These are phyloP conservation scores for Aspergillus neoniger DNA, from an alignment of 2,329 filamentous ascomycete genomes.

Conservation along the genomic window DNA sequence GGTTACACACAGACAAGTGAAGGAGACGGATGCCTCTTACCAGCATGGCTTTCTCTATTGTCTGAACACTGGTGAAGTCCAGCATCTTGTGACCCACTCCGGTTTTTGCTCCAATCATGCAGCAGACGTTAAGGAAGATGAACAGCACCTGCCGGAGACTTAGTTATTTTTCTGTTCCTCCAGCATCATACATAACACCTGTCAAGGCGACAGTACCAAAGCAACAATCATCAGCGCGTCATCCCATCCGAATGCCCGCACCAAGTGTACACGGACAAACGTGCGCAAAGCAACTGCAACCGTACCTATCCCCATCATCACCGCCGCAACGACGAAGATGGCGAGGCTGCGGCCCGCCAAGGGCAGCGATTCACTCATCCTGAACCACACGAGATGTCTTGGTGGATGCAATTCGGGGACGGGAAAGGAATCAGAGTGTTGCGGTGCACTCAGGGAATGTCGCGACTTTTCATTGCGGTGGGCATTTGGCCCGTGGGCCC, in stretches of 20 bases:
- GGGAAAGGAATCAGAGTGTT: background rate
- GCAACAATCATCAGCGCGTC: conserved; percentile 27
- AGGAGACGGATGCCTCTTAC: background rate
- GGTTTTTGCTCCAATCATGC: conserved; percentile 9
- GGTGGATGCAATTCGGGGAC: background rate
- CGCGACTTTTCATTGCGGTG: background rate
- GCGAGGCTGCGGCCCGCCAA: conserved; percentile 21
- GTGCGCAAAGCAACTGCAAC: conserved; percentile 22
- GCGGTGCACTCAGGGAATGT: background rate
- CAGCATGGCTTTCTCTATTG: conserved; percentile 5
- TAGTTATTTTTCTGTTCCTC: background rate
- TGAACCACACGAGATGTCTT: background rate
- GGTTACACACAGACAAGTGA: background rate
- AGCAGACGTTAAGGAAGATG: background rate
- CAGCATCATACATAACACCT: no score
- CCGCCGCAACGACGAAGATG: conserved; percentile 21
- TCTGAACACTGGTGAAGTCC: conserved; percentile 2
- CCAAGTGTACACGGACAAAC: conserved; percentile 25
- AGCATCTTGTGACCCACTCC: conserved; percentile 12
- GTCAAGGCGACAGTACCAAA: conserved; percentile 15
- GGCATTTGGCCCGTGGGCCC: no score
- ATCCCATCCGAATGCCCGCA: conserved; percentile 29
- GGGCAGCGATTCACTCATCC: conserved; percentile 18
- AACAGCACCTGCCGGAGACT: conserved; percentile 1
- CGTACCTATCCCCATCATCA: conserved; percentile 23